A percentile compares a stretch with the other conserved stretches of the same genome.
Evolutionary conservation across 345 rosid genomes (phyloP).

Genomic region (Gossypium sturtianum): DNA sequence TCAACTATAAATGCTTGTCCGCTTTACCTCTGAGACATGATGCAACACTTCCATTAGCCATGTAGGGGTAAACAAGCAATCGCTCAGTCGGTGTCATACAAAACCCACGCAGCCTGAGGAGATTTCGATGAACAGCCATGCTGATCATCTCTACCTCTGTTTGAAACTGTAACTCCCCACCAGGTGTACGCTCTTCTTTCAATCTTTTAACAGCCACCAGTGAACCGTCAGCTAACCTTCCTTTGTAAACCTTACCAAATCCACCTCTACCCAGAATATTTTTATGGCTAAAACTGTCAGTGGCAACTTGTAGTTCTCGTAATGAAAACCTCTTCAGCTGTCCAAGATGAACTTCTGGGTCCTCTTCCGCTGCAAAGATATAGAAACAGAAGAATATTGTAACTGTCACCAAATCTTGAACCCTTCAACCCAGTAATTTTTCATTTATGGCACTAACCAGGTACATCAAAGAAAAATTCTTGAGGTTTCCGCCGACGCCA

Average conservation of each 20-base stretch:
- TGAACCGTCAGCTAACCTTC: slow-evolving; percentile 86
- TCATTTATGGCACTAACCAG: slow-evolving; percentile 48
- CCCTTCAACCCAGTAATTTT: not conserved
- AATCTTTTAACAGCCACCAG: slow-evolving; percentile 93
- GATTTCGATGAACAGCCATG: slow-evolving; percentile 98
- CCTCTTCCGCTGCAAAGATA: slow-evolving; percentile 79
- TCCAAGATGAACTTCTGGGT: slow-evolving; percentile 95
- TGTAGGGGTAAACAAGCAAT: slow-evolving; percentile 90
- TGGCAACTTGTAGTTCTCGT: slow-evolving; percentile 92
- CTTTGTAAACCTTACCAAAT: slow-evolving; percentile 95
- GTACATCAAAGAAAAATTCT: slow-evolving; percentile 91
- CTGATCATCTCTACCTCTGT: slow-evolving; percentile 99
- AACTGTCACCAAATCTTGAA: not conserved
- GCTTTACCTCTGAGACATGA: slow-evolving; percentile 85
- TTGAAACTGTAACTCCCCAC: slow-evolving; percentile 97
- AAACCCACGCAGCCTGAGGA: slow-evolving; percentile 81
- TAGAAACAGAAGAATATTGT: slow-evolving; percentile 1
- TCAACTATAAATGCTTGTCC: not conserved
- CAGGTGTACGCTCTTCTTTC: slow-evolving; percentile 96
- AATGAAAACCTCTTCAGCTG: slow-evolving; percentile 95
- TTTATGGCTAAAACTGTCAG: slow-evolving; percentile 86
- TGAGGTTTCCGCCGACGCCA: slow-evolving; percentile 91
- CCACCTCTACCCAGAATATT: slow-evolving; percentile 97
- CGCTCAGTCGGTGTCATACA: slow-evolving; percentile 98
- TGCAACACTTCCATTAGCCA: slow-evolving; percentile 99